Base-by-base conservation (phyloP, 257 asterid genomes). In the Linaria vulgaris region DNA sequence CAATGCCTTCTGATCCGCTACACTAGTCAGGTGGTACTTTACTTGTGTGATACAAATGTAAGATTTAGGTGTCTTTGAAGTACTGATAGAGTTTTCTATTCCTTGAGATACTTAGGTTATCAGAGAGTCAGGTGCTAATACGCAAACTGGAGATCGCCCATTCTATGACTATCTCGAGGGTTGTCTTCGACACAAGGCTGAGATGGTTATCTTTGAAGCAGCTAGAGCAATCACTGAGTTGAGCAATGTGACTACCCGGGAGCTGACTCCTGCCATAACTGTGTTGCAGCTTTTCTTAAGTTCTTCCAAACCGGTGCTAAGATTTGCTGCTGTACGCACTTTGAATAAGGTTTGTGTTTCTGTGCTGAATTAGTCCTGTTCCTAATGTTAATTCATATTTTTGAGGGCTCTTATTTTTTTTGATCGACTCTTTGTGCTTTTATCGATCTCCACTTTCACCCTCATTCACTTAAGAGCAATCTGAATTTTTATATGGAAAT, bases 241-340 rank as follows among this genome's bases (percentile, higher is more conserved):
- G 74, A 83, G 72, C 80, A 79, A 84, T 56, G 96, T 91, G 67
- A 79, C 95, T 55, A 82, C 81, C 74, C 85, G 96, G 50, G 97
- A 91, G 82, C 69, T 91, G 80, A 85, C 94, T 74, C 96, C 96
- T 55, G 97, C 97, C 61, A 85, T 91, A 57, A 88, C 94, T 76
- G 95, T 88, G 17, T 69, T 91, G 39, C 97, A 88, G 75, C 94
- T 88, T 66, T 88, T 88, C 80, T 72, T 91, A 70, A 88, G 96
- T 77, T 91, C 97, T 66, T 82, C 94, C 9, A 91, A 91, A 83
- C 97, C 97, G 1, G 97, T 91, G 54, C 88, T 91, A 44, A 82
- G 95, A 75, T 91, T 91, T 82, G 97, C 97, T 79, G 94, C 97
- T 78, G 91, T 91, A 72, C 88, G 96, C 61, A 88, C 91, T 47